A percentile compares a stretch with the other conserved stretches of the same genome.
phyloP scores from a whole-genome alignment of 306 rosid species.

The Cajanus cajan region DNA sequence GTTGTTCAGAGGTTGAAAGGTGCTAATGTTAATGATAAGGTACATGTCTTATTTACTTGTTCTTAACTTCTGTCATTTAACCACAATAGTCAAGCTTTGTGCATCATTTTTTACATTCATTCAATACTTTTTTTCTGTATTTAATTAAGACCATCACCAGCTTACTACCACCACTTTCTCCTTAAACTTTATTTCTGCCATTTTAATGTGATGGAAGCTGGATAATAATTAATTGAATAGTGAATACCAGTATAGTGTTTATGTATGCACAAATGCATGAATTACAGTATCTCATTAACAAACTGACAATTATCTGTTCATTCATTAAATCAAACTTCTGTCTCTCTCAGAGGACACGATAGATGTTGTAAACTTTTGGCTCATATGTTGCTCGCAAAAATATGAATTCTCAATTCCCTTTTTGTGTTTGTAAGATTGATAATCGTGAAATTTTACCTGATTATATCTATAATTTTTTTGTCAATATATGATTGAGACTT shows the following conservation, averaged over 20 bases:
- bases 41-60: conserved; percentile 23
- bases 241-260: not conserved
- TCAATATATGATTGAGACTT: not conserved
- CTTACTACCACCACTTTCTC: conserved; percentile 9
- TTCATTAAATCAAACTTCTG: not conserved
- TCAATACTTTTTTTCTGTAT: not conserved
- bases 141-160: not conserved
- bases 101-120: not conserved
- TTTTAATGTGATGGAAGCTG: not conserved
- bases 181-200: not conserved
- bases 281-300: not conserved
- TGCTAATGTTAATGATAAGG: conserved; percentile 85
- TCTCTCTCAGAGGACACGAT: not conserved
- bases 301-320: not conserved
- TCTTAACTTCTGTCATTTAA: conserved; percentile 14
- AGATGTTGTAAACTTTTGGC: not conserved
- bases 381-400: not conserved
- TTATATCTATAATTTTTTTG: not conserved
- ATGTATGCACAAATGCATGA: not conserved
- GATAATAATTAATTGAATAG: conserved; percentile 2
- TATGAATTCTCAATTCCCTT: not conserved
- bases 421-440: not conserved
- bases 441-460: conserved; percentile 8
- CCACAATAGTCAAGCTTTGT: not conserved
- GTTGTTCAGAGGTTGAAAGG: conserved; percentile 85